Conservation (phyloP, 495 filamentous ascomycete species). For the Physcia stellaris region DNA sequence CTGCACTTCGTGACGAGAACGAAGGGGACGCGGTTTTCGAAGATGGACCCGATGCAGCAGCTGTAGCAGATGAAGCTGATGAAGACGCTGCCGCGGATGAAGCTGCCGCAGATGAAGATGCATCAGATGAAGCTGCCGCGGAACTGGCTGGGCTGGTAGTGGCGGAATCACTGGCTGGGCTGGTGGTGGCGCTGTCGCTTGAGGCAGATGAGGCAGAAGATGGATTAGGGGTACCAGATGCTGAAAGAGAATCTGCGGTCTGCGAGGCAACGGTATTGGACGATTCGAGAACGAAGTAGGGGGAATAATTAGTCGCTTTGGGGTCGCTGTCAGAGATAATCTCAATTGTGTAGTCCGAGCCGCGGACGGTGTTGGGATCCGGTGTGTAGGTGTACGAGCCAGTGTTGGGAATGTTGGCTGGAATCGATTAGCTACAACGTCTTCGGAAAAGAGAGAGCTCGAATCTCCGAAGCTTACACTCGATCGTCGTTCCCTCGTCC, state of each 20-base stretch:
- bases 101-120: neutral
- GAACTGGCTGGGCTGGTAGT: conserved; percentile 1
- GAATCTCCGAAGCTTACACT: too few relatives aligned
- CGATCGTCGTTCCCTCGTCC: conserved; percentile 31
- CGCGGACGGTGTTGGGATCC: conserved; percentile 25
- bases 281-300: conserved; percentile 41
- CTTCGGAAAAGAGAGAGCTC: too few relatives aligned
- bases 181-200: neutral
- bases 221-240: conserved; percentile 12
- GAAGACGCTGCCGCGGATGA: conserved; percentile 1
- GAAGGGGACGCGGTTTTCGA: neutral
- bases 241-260: conserved; percentile 22
- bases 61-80: neutral
- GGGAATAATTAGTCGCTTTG: conserved; percentile 41
- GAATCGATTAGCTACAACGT: too few relatives aligned
- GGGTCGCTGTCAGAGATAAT: conserved; percentile 37
- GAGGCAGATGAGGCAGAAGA: conserved; percentile 2
- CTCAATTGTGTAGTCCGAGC: conserved; percentile 43
- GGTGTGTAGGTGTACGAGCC: conserved; percentile 45
- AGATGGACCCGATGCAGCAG: neutral
- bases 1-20: neutral
- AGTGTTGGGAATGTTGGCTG: conserved; percentile 40
- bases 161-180: neutral
- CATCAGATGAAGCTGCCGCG: neutral
- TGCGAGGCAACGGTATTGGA: conserved; percentile 25